A percentile compares a stretch with the other conserved stretches of the same genome.
Conservation (phyloP, 1,284 basidiomycete genomes). For the Cryptococcus sp. region DNA sequence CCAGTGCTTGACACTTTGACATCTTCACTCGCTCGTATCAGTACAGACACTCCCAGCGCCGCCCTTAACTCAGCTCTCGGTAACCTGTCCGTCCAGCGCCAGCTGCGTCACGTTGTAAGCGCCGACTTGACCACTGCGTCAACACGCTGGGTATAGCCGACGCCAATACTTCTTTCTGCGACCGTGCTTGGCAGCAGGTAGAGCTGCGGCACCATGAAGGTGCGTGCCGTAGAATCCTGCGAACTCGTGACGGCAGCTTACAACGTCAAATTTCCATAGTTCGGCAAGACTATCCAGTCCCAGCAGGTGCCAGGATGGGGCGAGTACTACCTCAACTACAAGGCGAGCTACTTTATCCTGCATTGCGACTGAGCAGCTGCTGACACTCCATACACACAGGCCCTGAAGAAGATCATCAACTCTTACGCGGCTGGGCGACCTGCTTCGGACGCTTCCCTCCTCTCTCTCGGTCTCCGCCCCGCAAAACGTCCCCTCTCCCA, state of each 20-base stretch:
- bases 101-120: too few species aligned
- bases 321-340: slow-evolving; percentile 96
- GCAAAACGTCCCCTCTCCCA: slow-evolving; percentile 57
- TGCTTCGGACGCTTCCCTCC: slow-evolving; percentile 80
- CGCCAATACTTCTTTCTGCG: too few species aligned
- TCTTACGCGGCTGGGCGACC: slow-evolving; percentile 88
- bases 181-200: background rate
- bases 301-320: slow-evolving; percentile 98
- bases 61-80: too few species aligned
- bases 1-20: too few species aligned
- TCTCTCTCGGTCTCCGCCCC: slow-evolving; percentile 80
- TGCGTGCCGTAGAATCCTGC: background rate
- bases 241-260: background rate
- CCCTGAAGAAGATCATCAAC: slow-evolving; percentile 76
- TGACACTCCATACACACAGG: slow-evolving; percentile 18
- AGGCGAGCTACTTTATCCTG: slow-evolving; percentile 53
- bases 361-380: too few species aligned
- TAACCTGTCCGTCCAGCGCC: too few species aligned
- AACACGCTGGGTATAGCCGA: too few species aligned
- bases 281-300: slow-evolving; percentile 96
- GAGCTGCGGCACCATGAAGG: background rate
- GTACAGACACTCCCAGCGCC: too few species aligned
- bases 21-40: too few species aligned
- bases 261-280: slow-evolving; percentile 61
- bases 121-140: too few species aligned